A percentile compares a stretch with the other conserved stretches of the same genome.
phyloP scores from a whole-genome alignment of 2,329 filamentous ascomycete species.

The Coleophoma crateriformis region DNA sequence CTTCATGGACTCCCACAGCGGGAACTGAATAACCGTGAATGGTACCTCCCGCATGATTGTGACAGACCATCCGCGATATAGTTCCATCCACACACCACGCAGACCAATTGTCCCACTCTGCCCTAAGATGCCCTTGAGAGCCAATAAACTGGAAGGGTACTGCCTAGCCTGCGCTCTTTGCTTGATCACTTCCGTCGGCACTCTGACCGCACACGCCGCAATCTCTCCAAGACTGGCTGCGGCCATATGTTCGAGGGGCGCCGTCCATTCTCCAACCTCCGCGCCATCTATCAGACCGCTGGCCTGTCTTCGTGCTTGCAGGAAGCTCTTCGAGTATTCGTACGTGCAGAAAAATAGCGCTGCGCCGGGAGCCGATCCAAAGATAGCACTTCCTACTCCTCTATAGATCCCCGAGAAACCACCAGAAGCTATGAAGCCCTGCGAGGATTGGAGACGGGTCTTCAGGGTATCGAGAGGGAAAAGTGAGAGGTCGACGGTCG shows the following conservation, averaged over 20 bases:
- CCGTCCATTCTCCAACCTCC: conserved; percentile 20
- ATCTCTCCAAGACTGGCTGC: conserved; percentile 85
- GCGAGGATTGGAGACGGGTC: conserved; percentile 83
- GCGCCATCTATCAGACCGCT: conserved; percentile 15
- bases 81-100: conserved; percentile 64
- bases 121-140: conserved; percentile 65
- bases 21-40: conserved; percentile 96
- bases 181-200: conserved; percentile 96
- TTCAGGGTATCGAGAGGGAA: conserved; percentile 99
- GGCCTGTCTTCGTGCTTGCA: conserved; percentile 29
- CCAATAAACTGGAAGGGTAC: conserved; percentile 62
- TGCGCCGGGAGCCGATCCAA: conserved; percentile 88
- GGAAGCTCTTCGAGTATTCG: conserved; percentile 63
- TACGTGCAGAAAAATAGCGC: conserved; percentile 98
- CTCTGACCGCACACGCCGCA: conserved; percentile 84
- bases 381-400: conserved; percentile 81
- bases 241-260: conserved; percentile 63
- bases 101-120: conserved; percentile 38
- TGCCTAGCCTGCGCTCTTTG: conserved; percentile 89
- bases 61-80: conserved; percentile 89
- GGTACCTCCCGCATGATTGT: conserved; percentile 95
- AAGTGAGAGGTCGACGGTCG: conserved; percentile 92
- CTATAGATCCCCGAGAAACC: conserved; percentile 91
- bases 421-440: conserved; percentile 74
- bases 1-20: conserved; percentile 93